phyloP scores from a whole-genome alignment of 83 land plant species.

The Isoetes engelmannii region DNA sequence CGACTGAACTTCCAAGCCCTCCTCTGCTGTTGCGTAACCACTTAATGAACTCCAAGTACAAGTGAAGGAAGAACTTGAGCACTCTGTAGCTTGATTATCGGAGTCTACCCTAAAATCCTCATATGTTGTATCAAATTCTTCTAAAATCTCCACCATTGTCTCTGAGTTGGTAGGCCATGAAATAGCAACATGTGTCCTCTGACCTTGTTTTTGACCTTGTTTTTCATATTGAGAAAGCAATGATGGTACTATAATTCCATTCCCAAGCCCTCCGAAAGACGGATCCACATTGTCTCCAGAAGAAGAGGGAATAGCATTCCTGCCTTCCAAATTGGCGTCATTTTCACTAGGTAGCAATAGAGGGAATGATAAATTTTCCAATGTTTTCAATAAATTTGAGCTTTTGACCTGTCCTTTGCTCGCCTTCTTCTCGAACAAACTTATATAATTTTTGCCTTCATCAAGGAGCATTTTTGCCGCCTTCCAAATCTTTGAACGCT shows the following conservation, averaged over 20 bases:
- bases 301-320: background rate
- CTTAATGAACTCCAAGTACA: slow-evolving; percentile 14
- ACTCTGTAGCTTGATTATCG: slow-evolving; percentile 31
- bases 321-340: background rate
- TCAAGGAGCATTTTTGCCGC: slow-evolving; percentile 22
- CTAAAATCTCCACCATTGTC: slow-evolving; percentile 15
- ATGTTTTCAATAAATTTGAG: no score
- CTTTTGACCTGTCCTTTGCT: no score
- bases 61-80: slow-evolving; percentile 32
- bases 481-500: slow-evolving; percentile 27
- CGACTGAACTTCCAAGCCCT: slow-evolving; percentile 35
- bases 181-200: background rate
- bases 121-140: background rate
- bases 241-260: slow-evolving; percentile 2
- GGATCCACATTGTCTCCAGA: slow-evolving; percentile 2
- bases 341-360: no score
- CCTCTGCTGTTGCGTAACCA: background rate
- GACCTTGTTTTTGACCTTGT: background rate
- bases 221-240: background rate
- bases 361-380: no score
- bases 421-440: no score
- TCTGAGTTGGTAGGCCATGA: background rate
- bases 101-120: slow-evolving; percentile 19
- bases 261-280: slow-evolving; percentile 4
- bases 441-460: slow-evolving; percentile 20